Evolutionary conservation across 2,329 filamentous ascomycete species (phyloP).

Genomic region (Acephala macrosclerotiorum): DNA sequence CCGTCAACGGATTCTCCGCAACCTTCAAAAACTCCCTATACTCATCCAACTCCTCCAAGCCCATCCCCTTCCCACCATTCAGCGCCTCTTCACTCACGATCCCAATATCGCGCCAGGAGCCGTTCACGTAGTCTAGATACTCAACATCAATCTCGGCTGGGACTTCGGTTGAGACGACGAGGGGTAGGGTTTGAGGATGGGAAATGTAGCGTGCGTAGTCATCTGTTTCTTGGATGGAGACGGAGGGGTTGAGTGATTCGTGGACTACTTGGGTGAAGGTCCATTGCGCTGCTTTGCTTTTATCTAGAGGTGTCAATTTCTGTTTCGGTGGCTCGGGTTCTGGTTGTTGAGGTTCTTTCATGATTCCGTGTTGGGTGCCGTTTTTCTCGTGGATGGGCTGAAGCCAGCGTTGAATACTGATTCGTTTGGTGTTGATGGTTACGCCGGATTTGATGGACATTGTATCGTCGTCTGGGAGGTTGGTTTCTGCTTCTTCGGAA

Average conservation of each 20-base stretch:
- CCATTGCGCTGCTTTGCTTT: slow-evolving; percentile 84
- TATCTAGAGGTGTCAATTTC: slow-evolving; percentile 71
- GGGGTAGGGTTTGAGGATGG: slow-evolving; percentile 86
- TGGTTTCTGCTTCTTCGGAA: slow-evolving; percentile 48
- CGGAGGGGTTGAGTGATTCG: slow-evolving; percentile 84
- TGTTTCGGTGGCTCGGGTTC: slow-evolving; percentile 48
- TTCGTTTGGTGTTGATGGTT: slow-evolving; percentile 52
- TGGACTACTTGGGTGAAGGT: slow-evolving; percentile 86
- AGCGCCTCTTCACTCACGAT: slow-evolving; percentile 34
- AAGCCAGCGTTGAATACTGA: slow-evolving; percentile 69
- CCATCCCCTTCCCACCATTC: slow-evolving; percentile 17
- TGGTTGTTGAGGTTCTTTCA: slow-evolving; percentile 55
- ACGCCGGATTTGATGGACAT: slow-evolving; percentile 51
- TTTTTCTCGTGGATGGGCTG: slow-evolving; percentile 52
- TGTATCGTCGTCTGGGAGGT: slow-evolving; percentile 50
- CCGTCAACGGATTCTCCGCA: slow-evolving; percentile 84
- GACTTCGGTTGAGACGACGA: slow-evolving; percentile 76
- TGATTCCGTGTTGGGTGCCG: slow-evolving; percentile 55
- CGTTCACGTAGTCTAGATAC: slow-evolving; percentile 81
- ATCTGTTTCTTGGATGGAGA: slow-evolving; percentile 76
- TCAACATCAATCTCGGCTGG: slow-evolving; percentile 69
- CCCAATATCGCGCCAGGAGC: slow-evolving; percentile 64
- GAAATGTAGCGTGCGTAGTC: slow-evolving; percentile 91
- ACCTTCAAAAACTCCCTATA: slow-evolving; percentile 81
- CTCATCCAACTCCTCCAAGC: slow-evolving; percentile 66